Percentiles rank a stretch among this genome's conserved stretches.
Evolutionary conservation across 768 basidiomycete genomes (phyloP).

Genomic region (Phaeotremella skinneri): DNA sequence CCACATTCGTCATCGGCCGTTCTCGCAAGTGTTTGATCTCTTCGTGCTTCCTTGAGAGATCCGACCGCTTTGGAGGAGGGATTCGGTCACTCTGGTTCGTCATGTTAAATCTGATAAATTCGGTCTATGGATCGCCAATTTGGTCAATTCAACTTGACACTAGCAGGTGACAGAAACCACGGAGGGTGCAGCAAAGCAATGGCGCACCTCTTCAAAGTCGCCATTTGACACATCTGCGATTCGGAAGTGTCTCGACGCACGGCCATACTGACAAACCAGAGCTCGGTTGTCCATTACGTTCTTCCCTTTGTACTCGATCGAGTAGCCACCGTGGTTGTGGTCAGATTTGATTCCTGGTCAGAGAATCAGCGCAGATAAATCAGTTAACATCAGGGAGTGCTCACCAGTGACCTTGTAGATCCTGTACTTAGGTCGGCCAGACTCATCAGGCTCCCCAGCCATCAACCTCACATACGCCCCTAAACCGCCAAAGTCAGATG

Average conservation of each 20-base stretch:
- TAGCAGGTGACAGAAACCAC: neutral
- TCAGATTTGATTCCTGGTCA: constrained; percentile 24
- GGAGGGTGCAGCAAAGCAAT: neutral
- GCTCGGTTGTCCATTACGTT: constrained; percentile 59
- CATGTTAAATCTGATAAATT: constrained; percentile 58
- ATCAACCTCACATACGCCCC: constrained; percentile 84
- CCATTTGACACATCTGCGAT: constrained; percentile 90
- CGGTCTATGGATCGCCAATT: constrained; percentile 11
- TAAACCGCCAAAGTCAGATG: constrained; percentile 46
- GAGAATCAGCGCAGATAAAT: neutral
- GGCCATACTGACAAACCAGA: constrained; percentile 75
- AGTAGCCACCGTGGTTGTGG: constrained; percentile 33
- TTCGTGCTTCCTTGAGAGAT: constrained; percentile 61
- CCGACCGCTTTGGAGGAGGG: constrained; percentile 66
- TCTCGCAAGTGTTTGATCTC: constrained; percentile 62
- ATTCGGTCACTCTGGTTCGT: constrained; percentile 61
- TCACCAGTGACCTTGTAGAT: constrained; percentile 75
- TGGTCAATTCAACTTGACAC: neutral
- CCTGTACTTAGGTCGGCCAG: constrained; percentile 66
- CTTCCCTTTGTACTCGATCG: constrained; percentile 43
- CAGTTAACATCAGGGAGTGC: constrained; percentile 46
- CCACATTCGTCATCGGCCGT: constrained; percentile 76
- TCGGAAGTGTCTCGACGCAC: constrained; percentile 59
- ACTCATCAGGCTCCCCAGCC: constrained; percentile 62
- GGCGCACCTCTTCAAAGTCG: constrained; percentile 62